These are phyloP conservation scores for Aspergillus brunneoviolaceus DNA, from an alignment of 2,329 filamentous ascomycete genomes.

Conservation along the genomic window DNA sequence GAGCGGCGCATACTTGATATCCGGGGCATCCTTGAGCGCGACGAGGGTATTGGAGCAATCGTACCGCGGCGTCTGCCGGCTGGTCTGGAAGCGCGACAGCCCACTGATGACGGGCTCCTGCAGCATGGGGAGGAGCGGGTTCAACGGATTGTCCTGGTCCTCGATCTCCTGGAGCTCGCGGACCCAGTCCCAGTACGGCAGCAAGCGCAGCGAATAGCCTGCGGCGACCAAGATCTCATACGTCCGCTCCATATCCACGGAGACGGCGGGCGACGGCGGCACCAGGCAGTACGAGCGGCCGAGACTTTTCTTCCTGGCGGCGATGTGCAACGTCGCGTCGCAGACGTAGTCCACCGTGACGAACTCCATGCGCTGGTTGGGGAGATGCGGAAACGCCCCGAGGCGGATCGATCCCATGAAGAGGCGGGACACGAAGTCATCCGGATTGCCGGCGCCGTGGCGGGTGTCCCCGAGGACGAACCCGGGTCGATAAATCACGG, in stretches of 20 bases:
- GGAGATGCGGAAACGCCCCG: conserved; percentile 24
- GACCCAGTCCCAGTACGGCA: conserved; percentile 8
- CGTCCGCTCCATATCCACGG: conserved; percentile 12
- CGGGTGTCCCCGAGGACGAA: conserved; percentile 71
- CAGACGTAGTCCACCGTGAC: conserved; percentile 16
- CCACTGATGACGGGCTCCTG: conserved; percentile 34
- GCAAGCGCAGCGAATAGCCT: not conserved
- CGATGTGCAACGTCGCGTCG: conserved; percentile 13
- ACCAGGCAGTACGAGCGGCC: conserved; percentile 17
- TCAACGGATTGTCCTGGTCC: conserved; percentile 6
- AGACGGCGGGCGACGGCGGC: conserved; percentile 7
- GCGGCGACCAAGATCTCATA: conserved; percentile 4
- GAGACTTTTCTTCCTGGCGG: conserved; percentile 8
- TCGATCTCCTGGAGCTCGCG: not conserved
- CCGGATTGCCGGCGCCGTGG: conserved; percentile 63
- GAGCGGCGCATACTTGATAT: not conserved
- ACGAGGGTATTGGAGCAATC: conserved; percentile 8
- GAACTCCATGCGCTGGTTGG: conserved; percentile 16
- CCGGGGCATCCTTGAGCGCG: conserved; percentile 7
- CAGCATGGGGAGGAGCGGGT: conserved; percentile 40
- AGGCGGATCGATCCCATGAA: conserved; percentile 79
- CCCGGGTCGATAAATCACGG: conserved; percentile 71
- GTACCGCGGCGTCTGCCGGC: conserved; percentile 13
- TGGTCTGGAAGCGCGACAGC: conserved; percentile 23
- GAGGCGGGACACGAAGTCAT: conserved; percentile 80